These are phyloP conservation scores for Protomyces macrosporus DNA, from an alignment of 1,139 yeast genomes.

Conservation along the genomic window DNA sequence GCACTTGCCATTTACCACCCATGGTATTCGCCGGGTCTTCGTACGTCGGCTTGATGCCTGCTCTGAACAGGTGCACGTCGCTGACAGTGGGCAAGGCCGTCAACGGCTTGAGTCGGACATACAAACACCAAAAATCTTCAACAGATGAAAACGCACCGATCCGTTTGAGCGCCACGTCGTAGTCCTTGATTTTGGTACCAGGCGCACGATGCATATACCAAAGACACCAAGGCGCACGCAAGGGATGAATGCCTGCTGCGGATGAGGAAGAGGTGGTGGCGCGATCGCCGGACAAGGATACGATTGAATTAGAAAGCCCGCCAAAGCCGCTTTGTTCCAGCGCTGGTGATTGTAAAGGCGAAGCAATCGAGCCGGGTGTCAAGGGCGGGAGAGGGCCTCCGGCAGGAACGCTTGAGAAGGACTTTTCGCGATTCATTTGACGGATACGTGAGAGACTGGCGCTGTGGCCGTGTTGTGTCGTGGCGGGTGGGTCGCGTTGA, in stretches of 20 bases:
- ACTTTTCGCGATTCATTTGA: neutral
- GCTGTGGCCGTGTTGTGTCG: neutral
- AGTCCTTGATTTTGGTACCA: constrained; percentile 39
- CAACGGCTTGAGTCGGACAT: constrained; percentile 48
- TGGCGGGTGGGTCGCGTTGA: neutral
- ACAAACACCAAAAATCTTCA: constrained; percentile 59
- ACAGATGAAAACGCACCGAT: constrained; percentile 41
- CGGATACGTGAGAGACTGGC: neutral
- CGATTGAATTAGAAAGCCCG: neutral
- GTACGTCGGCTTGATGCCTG: constrained; percentile 66
- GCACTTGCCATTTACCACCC: constrained; percentile 65
- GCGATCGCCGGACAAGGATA: neutral
- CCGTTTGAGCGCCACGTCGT: constrained; percentile 39
- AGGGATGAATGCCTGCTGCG: constrained; percentile 28
- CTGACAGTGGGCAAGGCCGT: constrained; percentile 51
- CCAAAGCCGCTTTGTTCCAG: neutral
- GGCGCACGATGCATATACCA: constrained; percentile 42
- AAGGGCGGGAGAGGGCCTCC: neutral
- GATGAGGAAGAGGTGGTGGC: neutral
- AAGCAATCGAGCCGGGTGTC: neutral
- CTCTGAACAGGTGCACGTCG: constrained; percentile 56
- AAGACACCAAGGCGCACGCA: constrained; percentile 37
- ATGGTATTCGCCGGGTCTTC: constrained; percentile 60
- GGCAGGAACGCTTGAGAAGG: neutral
- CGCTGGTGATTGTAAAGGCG: neutral